Evolutionary conservation across 2,329 filamentous ascomycete species (phyloP).

Genomic region (Hypoxylon sp.): DNA sequence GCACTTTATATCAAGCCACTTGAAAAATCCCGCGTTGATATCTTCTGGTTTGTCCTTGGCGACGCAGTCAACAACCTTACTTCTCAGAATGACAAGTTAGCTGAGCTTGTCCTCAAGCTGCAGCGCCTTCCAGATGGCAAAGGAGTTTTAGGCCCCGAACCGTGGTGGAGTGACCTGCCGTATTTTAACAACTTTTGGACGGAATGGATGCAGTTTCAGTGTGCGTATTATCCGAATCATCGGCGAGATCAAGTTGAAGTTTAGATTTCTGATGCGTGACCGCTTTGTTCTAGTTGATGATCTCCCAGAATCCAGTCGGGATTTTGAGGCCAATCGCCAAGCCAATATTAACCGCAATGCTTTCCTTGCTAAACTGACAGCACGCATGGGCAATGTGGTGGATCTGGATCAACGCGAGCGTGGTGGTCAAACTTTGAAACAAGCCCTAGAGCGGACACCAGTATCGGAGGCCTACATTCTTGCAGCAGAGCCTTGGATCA

Average conservation of each 20-base stretch:
- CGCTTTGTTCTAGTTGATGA: conserved; percentile 8
- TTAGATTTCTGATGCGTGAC: background rate
- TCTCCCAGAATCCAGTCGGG: background rate
- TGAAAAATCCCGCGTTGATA: conserved; percentile 27
- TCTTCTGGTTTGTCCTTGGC: conserved; percentile 34
- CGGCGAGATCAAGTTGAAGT: background rate
- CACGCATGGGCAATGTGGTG: conserved; percentile 14
- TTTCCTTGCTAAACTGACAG: conserved; percentile 37
- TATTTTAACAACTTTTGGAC: conserved; percentile 38
- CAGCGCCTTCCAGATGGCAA: conserved; percentile 37
- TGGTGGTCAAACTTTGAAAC: conserved; percentile 29
- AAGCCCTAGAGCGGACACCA: conserved; percentile 29
- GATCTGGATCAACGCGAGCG: conserved; percentile 38
- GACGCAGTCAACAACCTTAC: conserved; percentile 35
- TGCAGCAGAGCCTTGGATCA: conserved; percentile 34
- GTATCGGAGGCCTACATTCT: conserved; percentile 9
- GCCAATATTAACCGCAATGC: conserved; percentile 37
- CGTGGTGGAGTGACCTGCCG: conserved; percentile 36
- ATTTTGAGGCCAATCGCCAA: conserved; percentile 21
- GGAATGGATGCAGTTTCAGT: conserved; percentile 34
- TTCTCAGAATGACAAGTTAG: conserved; percentile 40
- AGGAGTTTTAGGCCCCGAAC: conserved; percentile 30
- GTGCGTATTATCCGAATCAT: conserved; percentile 13
- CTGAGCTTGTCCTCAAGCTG: conserved; percentile 32
- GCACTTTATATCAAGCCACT: conserved; percentile 32